Conservation (phyloP, 129 eudicot species). For the Lonicera japonica region DNA sequence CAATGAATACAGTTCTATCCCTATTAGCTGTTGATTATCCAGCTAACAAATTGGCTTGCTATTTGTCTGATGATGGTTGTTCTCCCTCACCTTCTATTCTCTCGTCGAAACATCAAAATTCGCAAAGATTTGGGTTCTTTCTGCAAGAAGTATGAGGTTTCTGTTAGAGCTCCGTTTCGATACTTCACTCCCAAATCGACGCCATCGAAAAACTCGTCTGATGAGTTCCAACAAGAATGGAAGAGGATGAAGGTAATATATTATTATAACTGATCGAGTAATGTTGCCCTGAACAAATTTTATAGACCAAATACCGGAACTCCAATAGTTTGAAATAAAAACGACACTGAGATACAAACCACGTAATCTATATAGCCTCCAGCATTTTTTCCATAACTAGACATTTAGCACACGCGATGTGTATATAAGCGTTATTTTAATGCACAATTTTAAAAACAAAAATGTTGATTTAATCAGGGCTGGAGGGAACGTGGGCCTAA, state of each 20-base stretch:
- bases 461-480: no score
- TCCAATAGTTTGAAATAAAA: no score
- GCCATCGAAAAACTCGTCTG: constrained; percentile 7
- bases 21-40: constrained; percentile 50
- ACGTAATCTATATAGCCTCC: no score
- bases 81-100: constrained; percentile 34
- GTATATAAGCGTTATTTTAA: no score
- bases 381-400: no score
- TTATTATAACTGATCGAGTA: no score
- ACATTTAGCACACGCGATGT: no score
- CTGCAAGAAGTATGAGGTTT: constrained; percentile 39
- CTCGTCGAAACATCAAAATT: constrained; percentile 37
- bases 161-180: constrained; percentile 45
- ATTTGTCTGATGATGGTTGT: constrained; percentile 50
- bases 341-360: no score
- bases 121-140: constrained; percentile 49
- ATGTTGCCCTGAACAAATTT: no score
- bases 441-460: no score
- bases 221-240: constrained; percentile 43
- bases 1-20: constrained; percentile 48
- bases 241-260: constrained; percentile 37
- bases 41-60: constrained; percentile 35
- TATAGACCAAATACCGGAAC: background rate
- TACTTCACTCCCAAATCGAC: constrained; percentile 30
- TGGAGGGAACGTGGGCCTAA: no score